Evolutionary conservation across 1,139 yeast genomes (phyloP).

Genomic region (Spencermartinsiella ligniputridi): DNA sequence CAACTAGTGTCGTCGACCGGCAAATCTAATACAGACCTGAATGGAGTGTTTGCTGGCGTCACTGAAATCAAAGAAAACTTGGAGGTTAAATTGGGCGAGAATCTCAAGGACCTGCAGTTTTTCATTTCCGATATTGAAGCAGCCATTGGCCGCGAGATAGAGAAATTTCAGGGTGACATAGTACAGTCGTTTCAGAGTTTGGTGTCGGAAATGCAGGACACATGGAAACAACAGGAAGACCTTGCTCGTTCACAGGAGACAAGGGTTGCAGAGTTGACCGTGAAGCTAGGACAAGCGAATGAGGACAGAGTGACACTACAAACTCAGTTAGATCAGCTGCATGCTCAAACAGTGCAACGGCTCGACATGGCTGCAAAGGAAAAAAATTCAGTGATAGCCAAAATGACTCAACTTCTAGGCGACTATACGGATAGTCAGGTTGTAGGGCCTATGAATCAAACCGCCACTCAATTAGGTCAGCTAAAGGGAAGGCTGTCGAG

Average conservation of each 20-base stretch:
- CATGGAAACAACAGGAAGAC: conserved; percentile 4
- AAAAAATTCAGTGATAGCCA: not conserved
- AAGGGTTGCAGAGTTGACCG: conserved; percentile 1
- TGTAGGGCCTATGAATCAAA: not conserved
- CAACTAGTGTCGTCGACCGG: conserved; percentile 7
- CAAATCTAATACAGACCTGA: conserved; percentile 6
- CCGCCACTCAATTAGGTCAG: not conserved
- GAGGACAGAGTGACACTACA: not conserved
- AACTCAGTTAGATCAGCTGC: not conserved
- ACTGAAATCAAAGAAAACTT: not conserved
- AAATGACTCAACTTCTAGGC: not conserved
- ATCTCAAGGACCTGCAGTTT: conserved; percentile 1
- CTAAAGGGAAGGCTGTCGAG: not conserved
- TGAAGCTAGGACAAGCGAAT: not conserved
- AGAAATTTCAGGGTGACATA: not conserved
- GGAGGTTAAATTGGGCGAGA: not conserved
- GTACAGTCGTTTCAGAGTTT: not conserved
- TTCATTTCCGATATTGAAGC: not conserved
- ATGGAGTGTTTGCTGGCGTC: not conserved
- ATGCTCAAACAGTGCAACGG: not conserved
- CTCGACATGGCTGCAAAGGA: not conserved
- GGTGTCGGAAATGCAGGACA: conserved; percentile 1
- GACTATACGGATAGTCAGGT: not conserved
- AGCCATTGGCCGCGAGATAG: not conserved
- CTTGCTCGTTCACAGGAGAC: conserved; percentile 3